phyloP scores from a whole-genome alignment of 2,329 filamentous ascomycete species.

The Fusarium bulbicola region DNA sequence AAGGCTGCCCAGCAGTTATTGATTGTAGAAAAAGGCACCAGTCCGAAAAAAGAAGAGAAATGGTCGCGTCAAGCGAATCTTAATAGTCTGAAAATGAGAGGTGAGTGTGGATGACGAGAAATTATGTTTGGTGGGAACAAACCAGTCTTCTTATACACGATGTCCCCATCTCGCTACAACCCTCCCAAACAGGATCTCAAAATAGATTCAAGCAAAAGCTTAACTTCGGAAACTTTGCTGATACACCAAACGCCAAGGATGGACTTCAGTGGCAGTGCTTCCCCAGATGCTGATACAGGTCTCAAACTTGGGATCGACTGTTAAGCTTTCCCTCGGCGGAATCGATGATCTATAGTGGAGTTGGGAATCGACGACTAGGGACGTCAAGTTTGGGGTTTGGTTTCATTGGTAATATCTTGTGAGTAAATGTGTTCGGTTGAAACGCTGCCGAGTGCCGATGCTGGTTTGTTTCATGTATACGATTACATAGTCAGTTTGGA shows the following conservation, averaged over 20 bases:
- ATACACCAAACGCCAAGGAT: constrained; percentile 16
- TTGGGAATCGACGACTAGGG: background rate
- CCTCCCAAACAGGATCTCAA: background rate
- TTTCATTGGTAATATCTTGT: background rate
- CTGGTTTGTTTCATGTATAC: constrained; percentile 3
- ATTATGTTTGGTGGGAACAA: background rate
- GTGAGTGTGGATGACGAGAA: background rate
- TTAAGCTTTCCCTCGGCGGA: constrained; percentile 22
- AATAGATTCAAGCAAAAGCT: constrained; percentile 17
- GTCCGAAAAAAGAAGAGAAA: background rate
- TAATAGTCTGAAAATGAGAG: background rate
- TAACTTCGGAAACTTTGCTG: background rate
- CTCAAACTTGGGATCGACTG: constrained; percentile 1
- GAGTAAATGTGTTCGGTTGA: background rate
- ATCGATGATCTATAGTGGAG: background rate
- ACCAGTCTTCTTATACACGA: constrained; percentile 13
- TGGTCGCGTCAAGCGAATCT: constrained; percentile 18
- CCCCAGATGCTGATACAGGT: background rate
- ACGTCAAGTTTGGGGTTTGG: background rate
- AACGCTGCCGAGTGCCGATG: background rate
- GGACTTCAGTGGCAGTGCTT: background rate
- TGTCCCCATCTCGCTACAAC: too few species aligned
- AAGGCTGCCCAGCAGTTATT: constrained; percentile 12
- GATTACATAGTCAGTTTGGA: background rate
- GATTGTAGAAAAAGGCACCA: background rate